Percentiles rank a stretch among this genome's conserved stretches.
phyloP scores from a whole-genome alignment of 2,329 filamentous ascomycete genomes.

The Claviceps digitariae region DNA sequence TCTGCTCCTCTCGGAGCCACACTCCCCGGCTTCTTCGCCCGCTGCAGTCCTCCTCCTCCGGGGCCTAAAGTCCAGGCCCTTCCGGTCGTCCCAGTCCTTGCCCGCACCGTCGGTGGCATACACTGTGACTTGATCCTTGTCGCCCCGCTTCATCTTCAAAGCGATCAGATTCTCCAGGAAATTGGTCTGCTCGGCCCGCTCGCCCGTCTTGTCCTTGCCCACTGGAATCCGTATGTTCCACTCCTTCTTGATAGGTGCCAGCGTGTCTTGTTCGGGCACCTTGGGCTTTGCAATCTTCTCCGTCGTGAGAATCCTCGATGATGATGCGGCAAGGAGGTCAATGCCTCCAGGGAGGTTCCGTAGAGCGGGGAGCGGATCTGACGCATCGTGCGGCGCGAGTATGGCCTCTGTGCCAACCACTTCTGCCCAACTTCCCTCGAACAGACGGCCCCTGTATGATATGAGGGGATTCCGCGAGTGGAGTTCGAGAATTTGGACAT shows the following conservation, averaged over 20 bases:
- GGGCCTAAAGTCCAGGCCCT: constrained; percentile 26
- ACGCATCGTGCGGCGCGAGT: constrained; percentile 37
- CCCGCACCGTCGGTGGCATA: constrained; percentile 33
- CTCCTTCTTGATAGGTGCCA: constrained; percentile 26
- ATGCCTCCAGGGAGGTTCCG: constrained; percentile 39
- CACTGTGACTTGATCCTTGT: constrained; percentile 51
- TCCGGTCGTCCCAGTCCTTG: constrained; percentile 27
- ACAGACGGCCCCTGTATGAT: constrained; percentile 65
- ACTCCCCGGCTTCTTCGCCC: not conserved
- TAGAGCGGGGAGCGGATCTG: constrained; percentile 22
- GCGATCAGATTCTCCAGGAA: constrained; percentile 55
- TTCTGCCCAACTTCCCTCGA: constrained; percentile 68
- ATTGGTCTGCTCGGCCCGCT: constrained; percentile 32
- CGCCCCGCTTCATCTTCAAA: constrained; percentile 49
- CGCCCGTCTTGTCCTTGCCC: constrained; percentile 32
- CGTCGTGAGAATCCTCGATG: constrained; percentile 40
- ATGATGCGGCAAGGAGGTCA: constrained; percentile 54
- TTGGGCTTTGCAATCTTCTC: constrained; percentile 45
- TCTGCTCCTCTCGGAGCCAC: constrained; percentile 6
- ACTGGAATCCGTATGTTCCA: constrained; percentile 31
- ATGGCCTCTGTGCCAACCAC: constrained; percentile 76
- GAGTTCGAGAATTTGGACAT: constrained; percentile 72
- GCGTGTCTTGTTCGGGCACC: constrained; percentile 18
- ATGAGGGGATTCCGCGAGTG: constrained; percentile 65
- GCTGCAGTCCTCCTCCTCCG: constrained; percentile 12